Evolutionary conservation across 345 rosid genomes (phyloP).

Genomic region (Citrus cavaleriei): DNA sequence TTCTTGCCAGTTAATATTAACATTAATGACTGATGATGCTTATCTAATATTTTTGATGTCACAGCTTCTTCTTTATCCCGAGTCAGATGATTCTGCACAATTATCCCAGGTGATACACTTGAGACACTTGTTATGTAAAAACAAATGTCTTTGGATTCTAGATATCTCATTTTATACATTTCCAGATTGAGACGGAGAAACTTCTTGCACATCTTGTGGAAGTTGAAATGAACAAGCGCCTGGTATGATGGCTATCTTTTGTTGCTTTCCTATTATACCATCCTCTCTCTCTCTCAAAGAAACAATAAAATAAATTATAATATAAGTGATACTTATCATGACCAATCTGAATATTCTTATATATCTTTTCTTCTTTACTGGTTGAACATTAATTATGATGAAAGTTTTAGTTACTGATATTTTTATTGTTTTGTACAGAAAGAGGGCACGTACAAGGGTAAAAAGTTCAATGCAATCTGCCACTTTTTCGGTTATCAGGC

Average conservation of each 20-base stretch:
- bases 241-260: slow-evolving; percentile 38
- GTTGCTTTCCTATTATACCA: not conserved
- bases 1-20: not conserved
- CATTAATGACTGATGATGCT: not conserved
- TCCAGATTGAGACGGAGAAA: slow-evolving; percentile 96
- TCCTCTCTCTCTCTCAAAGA: not conserved
- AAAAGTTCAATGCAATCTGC: slow-evolving; percentile 94
- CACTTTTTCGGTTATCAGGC: slow-evolving; percentile 99
- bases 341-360: not conserved
- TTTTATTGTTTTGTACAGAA: slow-evolving; percentile 45
- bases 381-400: not conserved
- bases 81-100: slow-evolving; percentile 99
- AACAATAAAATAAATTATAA: not conserved
- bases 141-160: slow-evolving; percentile 6
- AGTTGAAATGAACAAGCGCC: slow-evolving; percentile 84
- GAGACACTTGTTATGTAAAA: not conserved
- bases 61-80: slow-evolving; percentile 90
- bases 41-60: slow-evolving; percentile 27
- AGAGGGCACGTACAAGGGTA: slow-evolving; percentile 90
- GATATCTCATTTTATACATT: slow-evolving; percentile 20
- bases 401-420: not conserved
- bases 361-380: not conserved
- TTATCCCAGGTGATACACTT: slow-evolving; percentile 76
- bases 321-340: not conserved
- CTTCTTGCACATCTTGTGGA: slow-evolving; percentile 97